Evolutionary conservation across 305 asterid species (phyloP).

Genomic region (Nicotiana rustica): DNA sequence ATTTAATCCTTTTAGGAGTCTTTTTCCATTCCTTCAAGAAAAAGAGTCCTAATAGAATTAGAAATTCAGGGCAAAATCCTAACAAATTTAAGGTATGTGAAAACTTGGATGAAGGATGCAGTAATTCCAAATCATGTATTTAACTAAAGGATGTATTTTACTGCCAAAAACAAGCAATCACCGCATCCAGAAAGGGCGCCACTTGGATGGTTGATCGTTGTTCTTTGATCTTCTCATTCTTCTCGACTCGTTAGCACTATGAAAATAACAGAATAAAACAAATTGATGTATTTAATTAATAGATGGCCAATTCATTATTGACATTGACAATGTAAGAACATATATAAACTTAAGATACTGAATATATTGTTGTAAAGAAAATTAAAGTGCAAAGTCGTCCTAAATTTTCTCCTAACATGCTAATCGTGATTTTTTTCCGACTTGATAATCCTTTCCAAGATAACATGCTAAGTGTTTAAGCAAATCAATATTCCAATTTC

Average conservation of each 20-base stretch:
- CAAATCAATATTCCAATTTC: background rate
- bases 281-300: background rate
- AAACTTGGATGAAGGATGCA: background rate
- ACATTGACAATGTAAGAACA: background rate
- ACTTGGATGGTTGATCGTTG: background rate
- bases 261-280: background rate
- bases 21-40: too few species aligned
- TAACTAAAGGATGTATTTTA: too few species aligned
- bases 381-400: background rate
- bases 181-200: background rate
- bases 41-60: too few species aligned
- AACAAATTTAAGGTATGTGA: background rate
- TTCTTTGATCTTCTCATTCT: background rate
- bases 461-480: too few species aligned
- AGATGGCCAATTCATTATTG: background rate
- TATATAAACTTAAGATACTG: background rate
- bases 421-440: too few species aligned
- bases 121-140: background rate
- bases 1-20: too few species aligned
- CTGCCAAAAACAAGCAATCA: background rate
- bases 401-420: too few species aligned
- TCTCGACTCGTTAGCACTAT: background rate
- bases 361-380: background rate
- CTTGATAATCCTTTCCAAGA: too few species aligned
- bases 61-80: too few species aligned